A percentile compares a stretch with the other conserved stretches of the same genome.
phyloP scores from a whole-genome alignment of 306 rosid species.

The Crataegus laevigata region DNA sequence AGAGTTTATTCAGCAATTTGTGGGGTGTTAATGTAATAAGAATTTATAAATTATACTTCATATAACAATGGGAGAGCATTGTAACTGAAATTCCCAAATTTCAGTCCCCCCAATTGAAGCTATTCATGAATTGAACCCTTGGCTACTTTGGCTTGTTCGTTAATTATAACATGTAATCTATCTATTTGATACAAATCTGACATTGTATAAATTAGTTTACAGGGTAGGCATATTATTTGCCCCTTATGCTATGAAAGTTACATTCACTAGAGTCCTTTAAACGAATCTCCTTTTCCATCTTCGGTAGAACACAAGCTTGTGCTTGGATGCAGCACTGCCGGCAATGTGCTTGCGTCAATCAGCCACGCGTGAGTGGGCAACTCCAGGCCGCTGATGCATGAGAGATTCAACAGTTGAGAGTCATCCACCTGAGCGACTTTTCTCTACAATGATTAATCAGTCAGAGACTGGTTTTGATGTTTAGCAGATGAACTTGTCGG shows the following conservation, averaged over 20 bases:
- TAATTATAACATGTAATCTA: too few species aligned
- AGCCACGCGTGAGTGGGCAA: not conserved
- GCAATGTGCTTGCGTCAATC: not conserved
- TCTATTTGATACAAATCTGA: too few species aligned
- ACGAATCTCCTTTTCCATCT: not conserved
- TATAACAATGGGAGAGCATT: too few species aligned
- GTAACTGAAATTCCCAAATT: too few species aligned
- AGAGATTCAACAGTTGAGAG: not conserved
- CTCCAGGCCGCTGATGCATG: not conserved
- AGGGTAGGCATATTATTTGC: not conserved
- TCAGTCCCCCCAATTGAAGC: too few species aligned
- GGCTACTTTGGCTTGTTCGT: not conserved
- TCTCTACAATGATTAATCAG: not conserved
- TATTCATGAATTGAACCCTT: not conserved
- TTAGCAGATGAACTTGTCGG: conserved; percentile 4
- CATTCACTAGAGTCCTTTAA: not conserved
- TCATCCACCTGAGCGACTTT: not conserved
- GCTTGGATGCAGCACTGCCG: not conserved
- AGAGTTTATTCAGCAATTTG: too few species aligned
- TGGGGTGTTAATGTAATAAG: too few species aligned
- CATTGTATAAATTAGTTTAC: not conserved
- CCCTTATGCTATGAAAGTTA: not conserved
- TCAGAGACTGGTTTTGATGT: not conserved
- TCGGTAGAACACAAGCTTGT: not conserved
- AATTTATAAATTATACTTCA: too few species aligned